Evolutionary conservation across 1,139 yeast species (phyloP), one percentile per base, ranked within the genome.

Genomic region (Williopsis jadinii): DNA sequence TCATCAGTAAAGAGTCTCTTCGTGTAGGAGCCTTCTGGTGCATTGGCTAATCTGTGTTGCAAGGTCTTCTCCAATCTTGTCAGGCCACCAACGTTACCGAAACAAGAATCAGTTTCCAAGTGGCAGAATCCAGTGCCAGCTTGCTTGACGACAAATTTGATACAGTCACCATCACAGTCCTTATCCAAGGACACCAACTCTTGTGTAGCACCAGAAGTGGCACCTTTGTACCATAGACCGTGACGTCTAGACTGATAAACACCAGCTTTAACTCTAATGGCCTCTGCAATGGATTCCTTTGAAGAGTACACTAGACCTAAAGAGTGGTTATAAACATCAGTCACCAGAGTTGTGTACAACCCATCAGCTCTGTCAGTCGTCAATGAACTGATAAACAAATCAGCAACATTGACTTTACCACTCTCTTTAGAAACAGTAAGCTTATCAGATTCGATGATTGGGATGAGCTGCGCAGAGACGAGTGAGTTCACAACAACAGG

Each of bases 151-250:
- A 82, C 74, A 58, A 88, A 86, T 64, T 84, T 84, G 53, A 92
- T 67, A 47, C 95, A 86, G 60, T 92, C 98, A 37, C 84, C 79
- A 63, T 92, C 99, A 62, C 99, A 92, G 63, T 94, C 99, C 49
- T 77, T 65, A 40, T 78, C 82, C 44, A 92, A 61, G 35, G 70
- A 65, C 27, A 84, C 54, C 41, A 92, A 70, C 51, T 70, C 71
- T 64, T 92, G 98, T 2, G 95, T 86, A 39, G 95, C 95, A 10
- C 98, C 98, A 30, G 95, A 84, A 5, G 96, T 85, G 44, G 84
- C 84, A 32, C 98, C 99, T 63, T 92, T 92, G 63, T 84, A 85
- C 98, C 99, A 92, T 45, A 92, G 72, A 24, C 94, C 87, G 46
- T 83, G 81, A 50, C 87, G 77, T 53, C 98, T 81, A 6, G 96